Evolutionary conservation across 2,329 filamentous ascomycete species (phyloP).

Genomic region (Talaromyces atroroseus): DNA sequence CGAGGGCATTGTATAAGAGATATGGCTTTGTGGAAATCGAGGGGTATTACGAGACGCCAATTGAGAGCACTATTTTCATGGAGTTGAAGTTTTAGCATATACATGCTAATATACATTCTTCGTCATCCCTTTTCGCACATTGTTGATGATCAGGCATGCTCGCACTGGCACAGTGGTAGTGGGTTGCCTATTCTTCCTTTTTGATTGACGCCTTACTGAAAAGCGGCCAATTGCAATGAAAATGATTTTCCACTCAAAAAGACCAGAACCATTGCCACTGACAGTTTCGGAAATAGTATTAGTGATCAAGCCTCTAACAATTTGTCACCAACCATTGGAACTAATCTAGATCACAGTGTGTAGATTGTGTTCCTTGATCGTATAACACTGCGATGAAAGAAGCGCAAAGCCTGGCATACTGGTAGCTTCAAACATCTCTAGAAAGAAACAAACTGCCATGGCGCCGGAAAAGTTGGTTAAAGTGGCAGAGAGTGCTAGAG

Average conservation of each 20-base stretch:
- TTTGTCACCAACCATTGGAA: constrained; percentile 4
- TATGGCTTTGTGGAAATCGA: constrained; percentile 49
- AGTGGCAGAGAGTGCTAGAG: background rate
- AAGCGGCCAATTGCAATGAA: constrained; percentile 47
- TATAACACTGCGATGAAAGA: background rate
- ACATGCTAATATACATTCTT: no score
- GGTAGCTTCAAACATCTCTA: constrained; percentile 1
- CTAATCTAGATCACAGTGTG: background rate
- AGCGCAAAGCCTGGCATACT: background rate
- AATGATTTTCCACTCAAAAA: constrained; percentile 52
- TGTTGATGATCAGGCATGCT: no score
- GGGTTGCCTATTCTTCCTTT: no score
- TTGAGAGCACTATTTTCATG: constrained; percentile 51
- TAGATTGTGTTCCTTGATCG: background rate
- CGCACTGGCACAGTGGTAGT: no score
- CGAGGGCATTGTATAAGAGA: constrained; percentile 45
- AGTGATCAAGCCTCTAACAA: background rate
- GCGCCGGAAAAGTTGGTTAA: background rate
- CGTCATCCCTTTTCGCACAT: no score
- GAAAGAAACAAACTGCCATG: background rate
- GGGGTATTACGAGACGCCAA: constrained; percentile 53
- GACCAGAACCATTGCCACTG: background rate
- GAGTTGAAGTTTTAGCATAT: constrained; percentile 23
- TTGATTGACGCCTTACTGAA: constrained; percentile 26
- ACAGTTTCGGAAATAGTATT: background rate